Base-by-base conservation (phyloP, 768 basidiomycete species). In the Russula virescens region DNA sequence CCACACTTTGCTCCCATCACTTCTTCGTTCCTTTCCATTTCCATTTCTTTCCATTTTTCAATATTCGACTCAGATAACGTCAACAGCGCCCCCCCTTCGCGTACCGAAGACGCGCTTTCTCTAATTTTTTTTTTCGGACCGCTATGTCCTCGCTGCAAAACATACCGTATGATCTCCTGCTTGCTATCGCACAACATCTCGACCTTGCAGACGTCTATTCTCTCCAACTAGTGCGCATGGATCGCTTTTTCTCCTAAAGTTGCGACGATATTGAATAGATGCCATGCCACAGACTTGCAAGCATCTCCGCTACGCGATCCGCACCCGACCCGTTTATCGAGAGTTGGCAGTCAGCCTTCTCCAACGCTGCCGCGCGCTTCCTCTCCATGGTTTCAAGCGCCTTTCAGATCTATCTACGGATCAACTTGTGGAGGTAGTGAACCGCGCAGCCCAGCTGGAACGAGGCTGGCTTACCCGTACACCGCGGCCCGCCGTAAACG, bases 81-180 rank as follows among this genome's bases (percentile, higher is more conserved):
- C 45, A 58, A 58, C 40, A 48, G 48, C 38, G 9, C 14, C 18
- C 13, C 13, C 28, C 31, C 7, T 9, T 38, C 48, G n/a, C 13
- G 40, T 48, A 46, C 28, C 57, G 31, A 58, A 40, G 26, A 38
- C 51, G 35, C 56, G 5, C 23, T 19, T 16, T 46, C 13, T 9
- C 34, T 42, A 53, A 16, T 8, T 43, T 42, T 21, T 35, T 16
- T 43, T 42, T 19, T 35, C 9, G 19, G 23, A 21, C 23, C 10
- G 11, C 19, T 28, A 64, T 64, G 63, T 25, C 63, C 19, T 73
- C 74, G 14, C 69, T 80, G 55, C 71, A 72, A 63, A 76, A 75
- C 5, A 75, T 89, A 21, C 87, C 87, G 0, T 88, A 88, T 72
- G 88, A 89, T 75, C 75, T 89, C 21, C 71, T 89, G 48, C 79